Evolutionary conservation across 2,329 filamentous ascomycete species (phyloP), one percentile per base, ranked within the genome.

Genomic region (Neonectria hederae): DNA sequence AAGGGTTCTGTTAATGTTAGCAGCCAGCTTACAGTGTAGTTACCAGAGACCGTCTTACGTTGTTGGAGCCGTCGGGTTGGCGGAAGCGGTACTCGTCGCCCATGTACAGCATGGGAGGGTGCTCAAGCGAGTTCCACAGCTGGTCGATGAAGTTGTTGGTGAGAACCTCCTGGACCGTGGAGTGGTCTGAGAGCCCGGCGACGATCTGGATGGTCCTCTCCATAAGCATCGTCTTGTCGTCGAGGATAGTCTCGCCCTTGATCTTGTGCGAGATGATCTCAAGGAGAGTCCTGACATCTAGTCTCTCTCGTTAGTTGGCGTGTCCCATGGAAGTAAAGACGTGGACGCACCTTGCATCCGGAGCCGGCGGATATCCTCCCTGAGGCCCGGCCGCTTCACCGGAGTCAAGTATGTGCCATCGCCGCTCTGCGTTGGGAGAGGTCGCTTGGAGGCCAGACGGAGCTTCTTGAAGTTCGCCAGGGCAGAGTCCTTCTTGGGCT

Each of bases 181-280:
- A 93, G 59, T 85, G 81, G 54, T 84, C 79, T 1, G 89, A 90
- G 35, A 93, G 81, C 32, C 85, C 86, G 13, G 89, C 84, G 5
- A 92, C 90, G 17, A 93, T 82, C 80, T 90, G 86, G 65, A 93
- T 92, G 5, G 90, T 84, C 8, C 87, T 83, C 76, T 93, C 91
- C 88, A 93, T 92, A 48, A 93, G 81, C 83, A 92, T 91, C 2
- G 89, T 91, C 79, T 91, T 92, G 80, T 95, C 92, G 71, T 95
- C 89, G 5, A 87, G 78, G 11, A 90, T 82, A 52, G 87, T 82
- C 62, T 85, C 84, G 1, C 90, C 89, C 69, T 87, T 89, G 32
- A 89, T 76, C 77, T 92, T 89, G 65, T 81, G 83, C 59, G 86
- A 84, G 62, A 92, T 80, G 40, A 93, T 79, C 5, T 86, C 82